A percentile compares a stretch with the other conserved stretches of the same genome.
Conservation (phyloP, 306 rosid genomes). For the Inga oerstediana region DNA sequence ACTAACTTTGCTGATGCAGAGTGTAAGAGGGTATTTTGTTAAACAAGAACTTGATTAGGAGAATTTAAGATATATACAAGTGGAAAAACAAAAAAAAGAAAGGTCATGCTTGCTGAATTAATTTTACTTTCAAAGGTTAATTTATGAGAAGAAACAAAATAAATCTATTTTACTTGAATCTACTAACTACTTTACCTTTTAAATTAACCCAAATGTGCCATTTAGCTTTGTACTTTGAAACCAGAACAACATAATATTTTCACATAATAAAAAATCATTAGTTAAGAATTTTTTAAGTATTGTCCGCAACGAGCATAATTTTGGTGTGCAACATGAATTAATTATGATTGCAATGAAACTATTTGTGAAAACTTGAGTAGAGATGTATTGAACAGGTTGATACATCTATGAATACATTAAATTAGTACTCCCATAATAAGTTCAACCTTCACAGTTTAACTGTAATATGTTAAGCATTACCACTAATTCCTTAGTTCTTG, state of each 20-base stretch:
- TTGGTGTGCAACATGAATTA: neutral
- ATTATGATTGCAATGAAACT: neutral
- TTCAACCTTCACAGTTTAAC: neutral
- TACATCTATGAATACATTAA: neutral
- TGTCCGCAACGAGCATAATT: neutral
- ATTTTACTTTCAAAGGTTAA: neutral
- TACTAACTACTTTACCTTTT: neutral
- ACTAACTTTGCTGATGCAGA: neutral
- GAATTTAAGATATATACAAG: slow-evolving; percentile 5
- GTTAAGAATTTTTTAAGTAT: neutral
- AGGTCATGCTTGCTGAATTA: neutral
- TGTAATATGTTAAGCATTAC: neutral
- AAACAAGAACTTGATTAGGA: neutral
- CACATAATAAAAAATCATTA: neutral
- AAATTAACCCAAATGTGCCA: neutral
- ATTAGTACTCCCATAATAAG: neutral
- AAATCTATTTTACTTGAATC: neutral
- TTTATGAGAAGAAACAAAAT: neutral
- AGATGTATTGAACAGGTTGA: neutral
- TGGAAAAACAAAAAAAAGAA: neutral
- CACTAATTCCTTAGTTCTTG: neutral
- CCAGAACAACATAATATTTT: slow-evolving; percentile 15
- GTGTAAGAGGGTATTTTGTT: neutral
- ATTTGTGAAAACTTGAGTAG: neutral
- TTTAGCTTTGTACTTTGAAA: neutral